These are phyloP conservation scores for Penicillium herquei DNA, from an alignment of 495 filamentous ascomycete genomes.

Conservation along the genomic window DNA sequence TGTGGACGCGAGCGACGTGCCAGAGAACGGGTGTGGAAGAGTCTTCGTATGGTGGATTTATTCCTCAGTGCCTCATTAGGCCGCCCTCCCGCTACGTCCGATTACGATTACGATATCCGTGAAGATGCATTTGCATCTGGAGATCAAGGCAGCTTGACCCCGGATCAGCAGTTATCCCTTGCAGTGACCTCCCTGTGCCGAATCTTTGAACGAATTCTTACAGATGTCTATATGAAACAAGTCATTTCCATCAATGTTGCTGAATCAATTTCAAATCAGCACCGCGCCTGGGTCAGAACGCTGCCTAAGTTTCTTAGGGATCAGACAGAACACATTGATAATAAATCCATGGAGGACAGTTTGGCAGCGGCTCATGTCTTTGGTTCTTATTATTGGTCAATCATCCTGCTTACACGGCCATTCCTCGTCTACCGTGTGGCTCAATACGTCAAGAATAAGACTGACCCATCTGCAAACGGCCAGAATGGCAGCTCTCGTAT, in stretches of 20 bases:
- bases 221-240: slow-evolving; percentile 65
- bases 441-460: slow-evolving; percentile 41
- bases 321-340: slow-evolving; percentile 35
- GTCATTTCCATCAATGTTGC: slow-evolving; percentile 66
- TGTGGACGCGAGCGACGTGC: slow-evolving; percentile 45
- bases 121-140: slow-evolving; percentile 22
- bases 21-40: slow-evolving; percentile 62
- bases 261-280: slow-evolving; percentile 63
- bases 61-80: slow-evolving; percentile 61
- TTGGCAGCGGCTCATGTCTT: slow-evolving; percentile 67
- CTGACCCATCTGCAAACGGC: slow-evolving; percentile 23
- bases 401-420: slow-evolving; percentile 66
- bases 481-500: slow-evolving; percentile 44
- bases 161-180: slow-evolving; percentile 34
- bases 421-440: slow-evolving; percentile 62
- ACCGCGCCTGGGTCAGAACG: slow-evolving; percentile 40
- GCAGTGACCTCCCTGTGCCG: slow-evolving; percentile 49
- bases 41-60: slow-evolving; percentile 58
- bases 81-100: slow-evolving; percentile 57
- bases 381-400: slow-evolving; percentile 69
- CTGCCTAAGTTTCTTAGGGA: slow-evolving; percentile 33
- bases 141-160: slow-evolving; percentile 18
- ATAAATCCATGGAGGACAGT: slow-evolving; percentile 50
- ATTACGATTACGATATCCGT: slow-evolving; percentile 55
- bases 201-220: slow-evolving; percentile 65